Conservation (phyloP, 2,329 filamentous ascomycete species). For the Metarhizium brunneum region DNA sequence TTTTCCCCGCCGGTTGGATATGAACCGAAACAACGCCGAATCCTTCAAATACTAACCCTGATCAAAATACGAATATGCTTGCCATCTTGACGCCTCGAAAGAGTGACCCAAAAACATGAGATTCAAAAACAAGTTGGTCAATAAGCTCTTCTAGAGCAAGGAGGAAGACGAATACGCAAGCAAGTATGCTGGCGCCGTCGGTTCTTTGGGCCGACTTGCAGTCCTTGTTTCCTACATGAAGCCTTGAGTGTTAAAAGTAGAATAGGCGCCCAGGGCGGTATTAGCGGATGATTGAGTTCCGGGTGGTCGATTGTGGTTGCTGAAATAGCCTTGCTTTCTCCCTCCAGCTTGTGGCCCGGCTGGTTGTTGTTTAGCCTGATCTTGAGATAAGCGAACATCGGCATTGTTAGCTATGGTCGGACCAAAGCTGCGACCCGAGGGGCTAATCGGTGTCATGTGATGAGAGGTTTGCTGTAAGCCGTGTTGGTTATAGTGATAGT, state of each 20-base stretch:
- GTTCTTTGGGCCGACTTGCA: too few species aligned
- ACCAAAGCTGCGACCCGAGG: neutral
- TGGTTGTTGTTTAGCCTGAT: neutral
- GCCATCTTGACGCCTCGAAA: neutral
- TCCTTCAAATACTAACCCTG: too few species aligned
- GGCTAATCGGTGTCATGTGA: neutral
- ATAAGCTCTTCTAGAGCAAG: neutral
- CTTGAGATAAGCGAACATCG: neutral
- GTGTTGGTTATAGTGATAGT: constrained; percentile 1
- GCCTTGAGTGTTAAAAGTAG: neutral
- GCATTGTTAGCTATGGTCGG: neutral
- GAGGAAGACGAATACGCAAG: neutral
- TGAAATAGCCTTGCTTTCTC: neutral
- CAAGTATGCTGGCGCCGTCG: neutral
- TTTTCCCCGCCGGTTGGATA: too few species aligned
- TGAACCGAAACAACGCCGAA: too few species aligned
- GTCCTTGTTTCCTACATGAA: neutral
- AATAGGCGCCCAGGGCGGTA: constrained; percentile 1
- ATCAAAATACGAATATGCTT: neutral
- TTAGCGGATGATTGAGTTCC: neutral
- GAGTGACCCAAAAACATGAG: neutral
- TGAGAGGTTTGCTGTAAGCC: neutral
- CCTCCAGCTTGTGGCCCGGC: neutral
- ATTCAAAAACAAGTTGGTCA: neutral
- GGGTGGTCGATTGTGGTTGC: neutral